These are phyloP conservation scores for Saccharomycopsis oosterbeekiorum DNA, from an alignment of 805 yeast genomes.

Conservation along the genomic window DNA sequence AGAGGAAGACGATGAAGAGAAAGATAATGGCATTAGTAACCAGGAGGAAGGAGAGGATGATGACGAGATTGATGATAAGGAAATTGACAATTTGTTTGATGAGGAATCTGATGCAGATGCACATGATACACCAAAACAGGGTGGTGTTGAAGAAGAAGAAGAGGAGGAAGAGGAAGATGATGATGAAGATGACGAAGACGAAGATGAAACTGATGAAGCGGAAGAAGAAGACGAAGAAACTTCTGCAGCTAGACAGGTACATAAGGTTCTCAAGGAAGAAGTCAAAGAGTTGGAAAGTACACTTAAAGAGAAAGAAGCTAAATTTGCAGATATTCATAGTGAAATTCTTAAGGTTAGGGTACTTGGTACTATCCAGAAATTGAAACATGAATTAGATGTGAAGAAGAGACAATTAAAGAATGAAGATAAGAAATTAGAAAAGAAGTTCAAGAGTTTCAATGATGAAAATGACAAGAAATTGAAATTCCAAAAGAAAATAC, in stretches of 20 bases:
- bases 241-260: conserved; percentile 49
- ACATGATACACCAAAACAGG: background rate
- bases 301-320: conserved; percentile 62
- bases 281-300: conserved; percentile 72
- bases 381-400: conserved; percentile 72
- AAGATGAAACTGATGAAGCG: conserved; percentile 41
- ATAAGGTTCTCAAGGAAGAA: conserved; percentile 74
- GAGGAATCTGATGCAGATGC: background rate
- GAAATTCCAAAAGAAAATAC: conserved; percentile 22
- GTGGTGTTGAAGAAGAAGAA: conserved; percentile 31
- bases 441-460: conserved; percentile 24
- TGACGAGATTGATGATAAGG: conserved; percentile 6
- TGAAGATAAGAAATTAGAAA: conserved; percentile 25
- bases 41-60: conserved; percentile 32
- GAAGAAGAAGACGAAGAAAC: conserved; percentile 49
- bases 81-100: conserved; percentile 20
- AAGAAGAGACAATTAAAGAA: conserved; percentile 57
- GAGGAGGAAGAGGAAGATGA: conserved; percentile 36
- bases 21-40: conserved; percentile 15
- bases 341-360: conserved; percentile 84
- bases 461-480: conserved; percentile 26
- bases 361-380: conserved; percentile 65
- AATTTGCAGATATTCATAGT: conserved; percentile 63
- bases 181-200: conserved; percentile 36
- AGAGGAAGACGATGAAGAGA: conserved; percentile 7